Conservation (phyloP, 2,329 filamentous ascomycete genomes). For the Xylariaceae sp. region DNA sequence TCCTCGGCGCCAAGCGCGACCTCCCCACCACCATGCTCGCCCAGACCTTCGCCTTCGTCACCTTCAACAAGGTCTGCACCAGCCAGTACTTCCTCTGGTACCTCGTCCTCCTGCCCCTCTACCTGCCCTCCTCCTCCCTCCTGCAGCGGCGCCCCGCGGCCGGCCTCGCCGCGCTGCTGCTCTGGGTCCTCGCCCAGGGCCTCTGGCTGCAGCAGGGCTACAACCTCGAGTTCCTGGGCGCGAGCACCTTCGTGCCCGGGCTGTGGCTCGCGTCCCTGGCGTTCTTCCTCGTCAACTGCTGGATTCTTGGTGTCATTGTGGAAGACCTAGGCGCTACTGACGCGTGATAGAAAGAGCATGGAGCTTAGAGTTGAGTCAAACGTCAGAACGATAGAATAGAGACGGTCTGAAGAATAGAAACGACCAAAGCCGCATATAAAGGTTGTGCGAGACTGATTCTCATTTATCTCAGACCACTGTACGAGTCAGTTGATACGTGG, state of each 20-base stretch:
- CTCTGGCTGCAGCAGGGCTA: conserved; percentile 74
- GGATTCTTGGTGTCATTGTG: conserved; percentile 80
- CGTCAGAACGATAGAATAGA: no score
- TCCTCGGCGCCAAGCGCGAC: conserved; percentile 74
- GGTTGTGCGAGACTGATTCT: no score
- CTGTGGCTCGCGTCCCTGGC: conserved; percentile 70
- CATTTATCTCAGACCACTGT: no score
- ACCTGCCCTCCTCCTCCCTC: conserved; percentile 76
- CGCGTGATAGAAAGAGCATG: no score
- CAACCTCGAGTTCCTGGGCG: conserved; percentile 72
- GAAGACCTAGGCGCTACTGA: conserved; percentile 45
- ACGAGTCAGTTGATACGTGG: no score
- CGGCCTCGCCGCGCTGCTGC: conserved; percentile 59
- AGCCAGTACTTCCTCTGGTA: conserved; percentile 99
- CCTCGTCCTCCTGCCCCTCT: conserved; percentile 86
- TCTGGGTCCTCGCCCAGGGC: conserved; percentile 76
- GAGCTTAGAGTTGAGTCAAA: no score
- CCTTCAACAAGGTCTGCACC: conserved; percentile 98
- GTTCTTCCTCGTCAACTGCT: conserved; percentile 85
- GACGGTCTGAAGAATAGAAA: no score
- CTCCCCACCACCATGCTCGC: conserved; percentile 82
- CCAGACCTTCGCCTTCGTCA: conserved; percentile 95
- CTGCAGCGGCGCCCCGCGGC: conserved; percentile 51
- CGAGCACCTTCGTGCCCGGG: conserved; percentile 79
- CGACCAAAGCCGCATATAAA: no score